Base-by-base conservation (phyloP, 345 rosid genomes). In the Lepidium sativum region DNA sequence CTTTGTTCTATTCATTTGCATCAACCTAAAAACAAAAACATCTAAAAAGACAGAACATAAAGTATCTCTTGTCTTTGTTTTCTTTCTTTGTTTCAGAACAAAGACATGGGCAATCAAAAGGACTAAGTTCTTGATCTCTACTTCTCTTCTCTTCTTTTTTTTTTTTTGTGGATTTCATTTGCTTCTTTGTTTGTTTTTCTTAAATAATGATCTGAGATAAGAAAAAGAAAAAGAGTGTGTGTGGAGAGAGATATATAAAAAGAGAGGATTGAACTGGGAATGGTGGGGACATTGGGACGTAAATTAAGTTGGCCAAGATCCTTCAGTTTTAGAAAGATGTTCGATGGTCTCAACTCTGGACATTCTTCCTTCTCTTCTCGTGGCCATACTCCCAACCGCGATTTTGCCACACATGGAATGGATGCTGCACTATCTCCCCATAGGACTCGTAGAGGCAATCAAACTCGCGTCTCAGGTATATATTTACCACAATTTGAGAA, bases 221-320 rank as follows among this genome's bases (percentile, higher is more conserved):
- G n/a, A n/a, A n/a, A n/a, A n/a, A n/a, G n/a, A n/a, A n/a, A 49
- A 14, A 31, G 43, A 5, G 61, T 23, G 57, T 68, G 64, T 31
- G 58, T 45, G 25, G 51, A n/a, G n/a, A n/a, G n/a, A n/a, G n/a
- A 65, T 54, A 56, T 6, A 50, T 50, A 48, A 64, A 54, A 5
- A 33, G 66, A 58, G 71, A 66, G 75, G 66, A 25, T 34, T 27
- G 6, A 35, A 3, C 11, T 72, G 49, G 77, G 68, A 59, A 90
- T 90, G 95, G 90, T 87, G 66, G 75, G 81, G 54, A 74, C 95
- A 52, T 71, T 85, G 27, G 78, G 78, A 27, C 84, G 79, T 9
- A 82, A 77, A 49, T 69, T 35, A 32, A 87, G 81, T 77, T 68
- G 68, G 63, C 80, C 80, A 13, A 79, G 63, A 71, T 84, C 96